phyloP scores from a whole-genome alignment of 148 eudicot species.

The Polygonum aviculare region DNA sequence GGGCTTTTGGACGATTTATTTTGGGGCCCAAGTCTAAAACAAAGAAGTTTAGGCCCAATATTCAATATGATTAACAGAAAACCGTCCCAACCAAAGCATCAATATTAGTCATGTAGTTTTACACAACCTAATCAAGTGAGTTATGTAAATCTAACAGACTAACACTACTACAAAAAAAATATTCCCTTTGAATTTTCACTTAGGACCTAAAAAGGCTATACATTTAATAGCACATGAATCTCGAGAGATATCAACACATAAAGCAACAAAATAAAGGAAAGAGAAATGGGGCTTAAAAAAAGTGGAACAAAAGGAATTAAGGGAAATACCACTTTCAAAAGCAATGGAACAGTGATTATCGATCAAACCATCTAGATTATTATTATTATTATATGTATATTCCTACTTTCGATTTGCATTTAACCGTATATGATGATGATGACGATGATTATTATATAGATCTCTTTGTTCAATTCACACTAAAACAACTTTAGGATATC shows the following conservation, averaged over 20 bases:
- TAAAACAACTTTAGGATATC: not conserved
- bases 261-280: not conserved
- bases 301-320: constrained; percentile 5
- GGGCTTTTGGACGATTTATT: not conserved
- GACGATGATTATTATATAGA: not conserved
- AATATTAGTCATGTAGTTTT: too few species aligned
- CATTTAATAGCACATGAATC: not conserved
- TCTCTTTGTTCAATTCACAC: not conserved
- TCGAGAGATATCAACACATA: not conserved
- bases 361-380: not conserved
- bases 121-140: too few species aligned
- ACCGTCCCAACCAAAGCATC: not conserved
- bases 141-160: too few species aligned
- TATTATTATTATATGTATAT: not conserved
- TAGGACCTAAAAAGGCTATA: too few species aligned
- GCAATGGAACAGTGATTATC: not conserved
- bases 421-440: not conserved
- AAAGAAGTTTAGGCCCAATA: not conserved
- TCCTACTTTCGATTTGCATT: not conserved
- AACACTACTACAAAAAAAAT: too few species aligned
- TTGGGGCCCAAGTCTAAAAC: not conserved
- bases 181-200: too few species aligned
- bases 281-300: not conserved
- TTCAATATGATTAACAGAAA: not conserved
- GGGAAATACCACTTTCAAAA: not conserved